These are phyloP conservation scores for Melaleuca quinquenervia DNA, from an alignment of 345 rosid species.

Conservation along the genomic window DNA sequence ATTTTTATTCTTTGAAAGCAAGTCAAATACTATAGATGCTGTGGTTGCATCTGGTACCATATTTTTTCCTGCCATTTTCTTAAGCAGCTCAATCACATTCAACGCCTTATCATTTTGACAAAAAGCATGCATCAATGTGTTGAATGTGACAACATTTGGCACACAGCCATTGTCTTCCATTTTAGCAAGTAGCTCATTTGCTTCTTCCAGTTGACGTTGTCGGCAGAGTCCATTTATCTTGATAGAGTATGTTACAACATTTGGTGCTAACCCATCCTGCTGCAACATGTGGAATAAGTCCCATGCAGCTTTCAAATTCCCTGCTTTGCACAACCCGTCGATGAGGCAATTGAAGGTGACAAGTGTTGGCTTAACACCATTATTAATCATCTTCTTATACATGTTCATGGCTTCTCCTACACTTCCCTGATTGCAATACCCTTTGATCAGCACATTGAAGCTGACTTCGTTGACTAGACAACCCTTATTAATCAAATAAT, in stretches of 20 bases:
- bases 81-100: constrained; percentile 14
- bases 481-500: constrained; percentile 1
- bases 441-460: constrained; percentile 11
- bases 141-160: constrained; percentile 8
- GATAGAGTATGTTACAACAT: constrained; percentile 8
- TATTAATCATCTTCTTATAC: neutral
- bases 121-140: constrained; percentile 4
- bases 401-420: constrained; percentile 5
- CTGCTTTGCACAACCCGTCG: constrained; percentile 9
- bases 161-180: constrained; percentile 18
- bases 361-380: constrained; percentile 8
- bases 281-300: constrained; percentile 5
- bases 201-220: constrained; percentile 1
- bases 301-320: constrained; percentile 8
- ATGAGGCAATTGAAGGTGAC: constrained; percentile 10
- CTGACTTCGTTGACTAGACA: neutral
- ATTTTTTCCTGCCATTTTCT: constrained; percentile 21
- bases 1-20: constrained; percentile 13
- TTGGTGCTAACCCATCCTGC: constrained; percentile 5
- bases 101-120: neutral
- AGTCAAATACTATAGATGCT: constrained; percentile 5
- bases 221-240: constrained; percentile 14
- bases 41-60: constrained; percentile 10
- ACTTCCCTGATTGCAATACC: constrained; percentile 2
- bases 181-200: constrained; percentile 3